phyloP scores from a whole-genome alignment of 371 early-diverging fungal genomes.

The Mucor circinelloides region DNA sequence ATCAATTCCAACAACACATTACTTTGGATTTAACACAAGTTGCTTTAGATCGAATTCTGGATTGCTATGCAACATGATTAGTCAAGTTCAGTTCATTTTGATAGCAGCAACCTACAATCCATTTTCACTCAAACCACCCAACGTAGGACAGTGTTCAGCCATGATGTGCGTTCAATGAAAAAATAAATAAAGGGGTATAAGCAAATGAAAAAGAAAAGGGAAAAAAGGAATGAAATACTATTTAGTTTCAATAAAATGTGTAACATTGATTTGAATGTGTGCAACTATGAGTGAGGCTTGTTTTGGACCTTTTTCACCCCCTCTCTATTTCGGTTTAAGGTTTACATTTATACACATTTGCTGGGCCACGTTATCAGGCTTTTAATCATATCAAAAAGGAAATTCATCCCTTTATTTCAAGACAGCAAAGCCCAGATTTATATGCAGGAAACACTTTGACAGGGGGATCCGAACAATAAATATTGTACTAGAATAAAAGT shows the following conservation, averaged over 20 bases:
- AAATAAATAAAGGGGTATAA: neutral
- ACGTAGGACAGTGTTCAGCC: constrained; percentile 28
- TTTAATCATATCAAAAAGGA: neutral
- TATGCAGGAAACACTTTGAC: neutral
- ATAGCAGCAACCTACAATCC: constrained; percentile 25
- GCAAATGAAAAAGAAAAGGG: neutral
- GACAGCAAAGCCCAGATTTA: neutral
- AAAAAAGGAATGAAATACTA: neutral
- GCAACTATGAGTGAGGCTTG: constrained; percentile 6
- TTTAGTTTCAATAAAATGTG: neutral
- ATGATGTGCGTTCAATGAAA: neutral
- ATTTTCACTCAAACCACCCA: constrained; percentile 28
- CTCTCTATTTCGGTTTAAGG: neutral
- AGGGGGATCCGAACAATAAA: neutral
- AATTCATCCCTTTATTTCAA: neutral
- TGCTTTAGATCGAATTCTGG: constrained; percentile 45
- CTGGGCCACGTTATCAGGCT: neutral
- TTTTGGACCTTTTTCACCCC: neutral
- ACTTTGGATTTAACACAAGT: constrained; percentile 45
- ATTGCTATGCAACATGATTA: constrained; percentile 21
- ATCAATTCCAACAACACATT: too few relatives aligned
- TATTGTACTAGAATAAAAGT: too few relatives aligned
- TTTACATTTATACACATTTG: neutral
- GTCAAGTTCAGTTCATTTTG: neutral
- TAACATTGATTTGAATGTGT: neutral